Evolutionary conservation across 768 basidiomycete species (phyloP), one percentile per base, ranked within the genome.

Genomic region (Rhizopogon sp.): DNA sequence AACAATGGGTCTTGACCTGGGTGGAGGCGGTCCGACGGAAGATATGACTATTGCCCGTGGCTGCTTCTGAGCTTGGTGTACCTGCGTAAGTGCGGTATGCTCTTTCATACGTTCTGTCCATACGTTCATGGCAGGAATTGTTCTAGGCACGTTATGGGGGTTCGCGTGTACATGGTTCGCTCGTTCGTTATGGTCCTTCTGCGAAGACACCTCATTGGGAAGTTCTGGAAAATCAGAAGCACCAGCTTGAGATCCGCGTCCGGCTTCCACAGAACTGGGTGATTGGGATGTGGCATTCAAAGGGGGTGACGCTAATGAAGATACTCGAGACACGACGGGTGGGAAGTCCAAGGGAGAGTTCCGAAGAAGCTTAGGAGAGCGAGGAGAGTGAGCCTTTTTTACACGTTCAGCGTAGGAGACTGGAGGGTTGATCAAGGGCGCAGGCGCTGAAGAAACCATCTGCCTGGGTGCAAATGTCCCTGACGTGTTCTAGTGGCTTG

Each of bases 341-440:
- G 53, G n/a, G n/a, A 43, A 17, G 33, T 55, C 47, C 52, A 43
- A 51, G 31, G 40, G 47, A 57, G 58, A 41, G 41, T 50, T 55
- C 14, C 35, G 33, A 49, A 37, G 6, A 37, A 6, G 2, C n/a
- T 55, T 55, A 39, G 68, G 58, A 60, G 62, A 63, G 44, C 60
- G 69, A 53, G 71, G 68, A 52, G 69, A 71, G 57, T 79, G 70
- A 2, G 77, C 77, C 62, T 74, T 79, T 69, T 75, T 79, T 56
- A 77, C 80, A 43, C 75, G 76, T 49, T 82, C 75, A 39, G 80
- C 81, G 59, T 86, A 87, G 29, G 84, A 85, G 47, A 83, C 74
- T 54, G 74, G 66, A 58, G 73, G 73, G 42, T 66, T 68, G 50
- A 70, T 70, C 54, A 66, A 61, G 39, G 66, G 39, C 35, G 64